These are phyloP conservation scores for Spathaspora arborariae DNA, from an alignment of 805 yeast genomes.

Conservation along the genomic window DNA sequence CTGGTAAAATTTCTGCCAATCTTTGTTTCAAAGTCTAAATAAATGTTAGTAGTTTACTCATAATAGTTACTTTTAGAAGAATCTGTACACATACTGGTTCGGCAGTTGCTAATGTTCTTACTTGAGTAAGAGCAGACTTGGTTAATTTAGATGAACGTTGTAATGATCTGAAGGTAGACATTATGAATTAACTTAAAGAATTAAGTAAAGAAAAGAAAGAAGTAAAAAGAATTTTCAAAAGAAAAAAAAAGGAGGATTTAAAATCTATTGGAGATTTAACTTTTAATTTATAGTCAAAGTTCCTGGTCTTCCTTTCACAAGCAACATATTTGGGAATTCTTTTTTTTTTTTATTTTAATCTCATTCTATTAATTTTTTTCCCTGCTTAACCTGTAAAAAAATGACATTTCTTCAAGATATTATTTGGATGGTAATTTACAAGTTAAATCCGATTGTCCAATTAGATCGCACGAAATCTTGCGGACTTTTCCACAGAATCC, in stretches of 20 bases:
- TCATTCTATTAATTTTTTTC: too few species aligned
- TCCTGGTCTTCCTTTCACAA: neutral
- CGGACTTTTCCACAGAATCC: neutral
- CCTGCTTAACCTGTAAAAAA: neutral
- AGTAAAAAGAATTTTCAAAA: neutral
- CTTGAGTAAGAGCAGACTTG: constrained; percentile 10
- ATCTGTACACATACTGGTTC: constrained; percentile 26
- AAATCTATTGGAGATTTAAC: neutral
- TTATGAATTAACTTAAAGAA: constrained; percentile 9
- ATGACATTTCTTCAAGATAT: neutral
- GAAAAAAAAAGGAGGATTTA: constrained; percentile 2
- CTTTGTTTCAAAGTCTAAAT: constrained; percentile 81
- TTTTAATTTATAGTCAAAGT: neutral
- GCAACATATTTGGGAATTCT: neutral
- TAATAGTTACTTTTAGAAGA: neutral
- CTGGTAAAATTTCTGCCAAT: constrained; percentile 89
- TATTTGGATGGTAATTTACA: neutral
- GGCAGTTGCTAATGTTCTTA: constrained; percentile 33
- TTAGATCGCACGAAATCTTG: neutral
- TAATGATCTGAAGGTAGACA: constrained; percentile 35
- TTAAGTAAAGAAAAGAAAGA: constrained; percentile 1
- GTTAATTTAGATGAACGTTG: constrained; percentile 31
- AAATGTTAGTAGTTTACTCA: constrained; percentile 9
- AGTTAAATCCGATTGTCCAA: neutral
- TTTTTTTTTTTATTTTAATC: neutral